Evolutionary conservation across 495 filamentous ascomycete genomes (phyloP).

Genomic region (Aspergillus saccharolyticus): DNA sequence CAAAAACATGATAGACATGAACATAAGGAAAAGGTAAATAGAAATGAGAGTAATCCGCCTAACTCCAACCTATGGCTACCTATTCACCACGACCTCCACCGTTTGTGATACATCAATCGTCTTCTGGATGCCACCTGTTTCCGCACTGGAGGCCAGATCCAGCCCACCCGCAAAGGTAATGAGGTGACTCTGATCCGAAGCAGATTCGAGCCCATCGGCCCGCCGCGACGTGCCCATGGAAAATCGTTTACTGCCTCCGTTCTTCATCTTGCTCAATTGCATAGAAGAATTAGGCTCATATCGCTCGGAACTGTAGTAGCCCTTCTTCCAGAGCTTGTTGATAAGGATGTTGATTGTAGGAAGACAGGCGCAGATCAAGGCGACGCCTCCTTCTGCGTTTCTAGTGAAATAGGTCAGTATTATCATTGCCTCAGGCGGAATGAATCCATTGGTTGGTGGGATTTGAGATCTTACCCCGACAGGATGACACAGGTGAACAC

Average conservation of each 20-base stretch:
- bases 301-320: slow-evolving; percentile 24
- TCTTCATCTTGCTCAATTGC: slow-evolving; percentile 24
- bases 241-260: slow-evolving; percentile 14
- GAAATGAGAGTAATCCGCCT: not conserved
- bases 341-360: slow-evolving; percentile 38
- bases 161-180: slow-evolving; percentile 31
- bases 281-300: slow-evolving; percentile 30
- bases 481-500: slow-evolving; percentile 42
- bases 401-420: slow-evolving; percentile 18
- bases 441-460: no score
- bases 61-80: not conserved
- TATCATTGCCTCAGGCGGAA: no score
- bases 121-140: slow-evolving; percentile 29
- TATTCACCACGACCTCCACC: slow-evolving; percentile 23
- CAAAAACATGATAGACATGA: not conserved
- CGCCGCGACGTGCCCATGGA: slow-evolving; percentile 12
- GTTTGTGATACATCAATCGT: slow-evolving; percentile 36
- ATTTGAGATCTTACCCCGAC: slow-evolving; percentile 34
- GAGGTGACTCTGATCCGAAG: slow-evolving; percentile 33
- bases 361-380: slow-evolving; percentile 46
- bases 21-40: no score
- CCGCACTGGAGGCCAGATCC: slow-evolving; percentile 14
- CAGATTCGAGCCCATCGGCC: slow-evolving; percentile 23
- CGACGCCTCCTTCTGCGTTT: slow-evolving; percentile 44
- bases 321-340: slow-evolving; percentile 23